These are phyloP conservation scores for Cicer chorassanicum DNA, from an alignment of 306 rosid species.

Conservation along the genomic window DNA sequence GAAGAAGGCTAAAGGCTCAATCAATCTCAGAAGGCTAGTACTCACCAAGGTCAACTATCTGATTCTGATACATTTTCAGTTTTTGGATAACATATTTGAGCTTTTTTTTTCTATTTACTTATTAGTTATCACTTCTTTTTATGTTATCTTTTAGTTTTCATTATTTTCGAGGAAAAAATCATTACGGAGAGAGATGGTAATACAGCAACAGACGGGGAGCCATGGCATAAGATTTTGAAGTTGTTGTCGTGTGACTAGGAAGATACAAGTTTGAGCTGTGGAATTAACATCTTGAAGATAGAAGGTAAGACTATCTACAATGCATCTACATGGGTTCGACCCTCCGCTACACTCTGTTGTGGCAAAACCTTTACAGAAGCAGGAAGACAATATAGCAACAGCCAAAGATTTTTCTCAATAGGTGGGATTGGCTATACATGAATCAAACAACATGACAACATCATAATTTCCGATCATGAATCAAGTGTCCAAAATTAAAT, in stretches of 20 bases:
- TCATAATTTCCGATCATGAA: background rate
- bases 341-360: background rate
- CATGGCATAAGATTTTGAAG: background rate
- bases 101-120: background rate
- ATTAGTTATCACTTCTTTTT: background rate
- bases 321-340: background rate
- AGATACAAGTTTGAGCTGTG: background rate
- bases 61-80: slow-evolving; percentile 12
- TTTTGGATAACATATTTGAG: slow-evolving; percentile 8
- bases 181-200: background rate
- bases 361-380: background rate
- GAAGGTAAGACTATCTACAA: background rate
- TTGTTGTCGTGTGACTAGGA: no score
- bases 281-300: background rate
- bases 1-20: slow-evolving; percentile 9
- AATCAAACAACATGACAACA: background rate
- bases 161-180: background rate
- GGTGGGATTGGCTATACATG: background rate
- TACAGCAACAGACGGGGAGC: slow-evolving; percentile 2
- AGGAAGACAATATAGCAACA: slow-evolving; percentile 4
- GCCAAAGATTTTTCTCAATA: background rate
- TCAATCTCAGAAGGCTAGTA: background rate
- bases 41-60: slow-evolving; percentile 26
- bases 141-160: background rate
- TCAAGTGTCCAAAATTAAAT: background rate